Evolutionary conservation across 805 yeast species (phyloP).

Genomic region (Ogataea populi-albae): DNA sequence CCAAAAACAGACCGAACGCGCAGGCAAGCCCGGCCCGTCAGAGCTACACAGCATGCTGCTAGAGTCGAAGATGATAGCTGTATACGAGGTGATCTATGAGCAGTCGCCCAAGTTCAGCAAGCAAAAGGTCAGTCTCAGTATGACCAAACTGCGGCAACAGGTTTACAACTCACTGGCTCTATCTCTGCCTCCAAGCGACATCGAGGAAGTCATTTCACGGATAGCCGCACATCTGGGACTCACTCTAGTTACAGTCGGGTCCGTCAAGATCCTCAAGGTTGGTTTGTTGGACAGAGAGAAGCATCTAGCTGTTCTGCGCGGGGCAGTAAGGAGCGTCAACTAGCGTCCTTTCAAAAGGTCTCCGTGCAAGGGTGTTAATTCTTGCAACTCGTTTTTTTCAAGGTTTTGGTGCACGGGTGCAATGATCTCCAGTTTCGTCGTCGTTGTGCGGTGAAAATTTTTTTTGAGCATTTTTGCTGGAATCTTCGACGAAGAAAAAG

Average conservation of each 20-base stretch:
- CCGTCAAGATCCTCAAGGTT: constrained; percentile 18
- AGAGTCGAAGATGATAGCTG: constrained; percentile 17
- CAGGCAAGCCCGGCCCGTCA: constrained; percentile 9
- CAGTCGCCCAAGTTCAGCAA: constrained; percentile 17
- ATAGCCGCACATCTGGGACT: constrained; percentile 12
- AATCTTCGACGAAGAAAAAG: constrained; percentile 14
- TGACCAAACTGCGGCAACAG: constrained; percentile 14
- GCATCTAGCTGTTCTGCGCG: constrained; percentile 9
- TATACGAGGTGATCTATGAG: constrained; percentile 27
- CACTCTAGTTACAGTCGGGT: constrained; percentile 18
- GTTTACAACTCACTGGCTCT: constrained; percentile 21
- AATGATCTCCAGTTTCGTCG: constrained; percentile 1
- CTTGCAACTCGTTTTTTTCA: not conserved
- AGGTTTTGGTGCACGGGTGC: not conserved
- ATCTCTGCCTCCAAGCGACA: constrained; percentile 20
- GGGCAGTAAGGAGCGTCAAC: not conserved
- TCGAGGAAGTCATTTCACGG: constrained; percentile 10
- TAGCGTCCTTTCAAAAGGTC: not conserved
- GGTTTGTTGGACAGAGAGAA: constrained; percentile 16
- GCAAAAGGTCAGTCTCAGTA: constrained; percentile 12
- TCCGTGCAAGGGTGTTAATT: not conserved
- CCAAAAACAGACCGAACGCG: not conserved
- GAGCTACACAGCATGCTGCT: constrained; percentile 5
- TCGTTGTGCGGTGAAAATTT: not conserved
- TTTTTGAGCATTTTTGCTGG: constrained; percentile 18